phyloP scores from a whole-genome alignment of 1,139 yeast species.

The Geotrichum fermentans region DNA sequence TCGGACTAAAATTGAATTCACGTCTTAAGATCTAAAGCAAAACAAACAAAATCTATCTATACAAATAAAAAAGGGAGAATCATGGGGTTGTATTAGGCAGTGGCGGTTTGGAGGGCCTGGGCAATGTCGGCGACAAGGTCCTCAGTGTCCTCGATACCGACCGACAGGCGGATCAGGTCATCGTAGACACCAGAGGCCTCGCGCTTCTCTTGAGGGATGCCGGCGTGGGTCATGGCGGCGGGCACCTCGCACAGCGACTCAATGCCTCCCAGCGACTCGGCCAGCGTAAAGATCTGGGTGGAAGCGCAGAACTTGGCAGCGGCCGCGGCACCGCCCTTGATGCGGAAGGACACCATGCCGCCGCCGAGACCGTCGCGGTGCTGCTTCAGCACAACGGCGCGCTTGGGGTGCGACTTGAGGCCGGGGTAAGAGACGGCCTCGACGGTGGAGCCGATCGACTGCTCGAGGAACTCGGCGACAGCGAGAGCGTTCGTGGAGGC shows the following conservation, averaged over 20 bases:
- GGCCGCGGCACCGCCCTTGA: slow-evolving; percentile 73
- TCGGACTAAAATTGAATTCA: slow-evolving; percentile 7
- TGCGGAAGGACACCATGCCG: slow-evolving; percentile 87
- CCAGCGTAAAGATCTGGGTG: slow-evolving; percentile 75
- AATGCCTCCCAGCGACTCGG: slow-evolving; percentile 87
- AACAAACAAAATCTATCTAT: neutral
- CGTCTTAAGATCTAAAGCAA: neutral
- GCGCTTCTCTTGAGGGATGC: slow-evolving; percentile 76
- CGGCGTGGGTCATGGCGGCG: slow-evolving; percentile 90
- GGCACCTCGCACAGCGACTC: slow-evolving; percentile 86
- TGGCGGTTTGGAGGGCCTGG: slow-evolving; percentile 55
- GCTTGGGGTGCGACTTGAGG: slow-evolving; percentile 58
- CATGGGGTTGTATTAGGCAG: slow-evolving; percentile 6
- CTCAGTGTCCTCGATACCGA: slow-evolving; percentile 81
- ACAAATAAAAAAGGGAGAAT: slow-evolving; percentile 9
- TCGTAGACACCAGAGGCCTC: slow-evolving; percentile 79
- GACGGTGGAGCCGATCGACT: slow-evolving; percentile 45
- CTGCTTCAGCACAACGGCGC: slow-evolving; percentile 61
- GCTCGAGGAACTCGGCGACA: slow-evolving; percentile 62
- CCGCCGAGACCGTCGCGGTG: slow-evolving; percentile 87
- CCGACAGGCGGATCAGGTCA: slow-evolving; percentile 75
- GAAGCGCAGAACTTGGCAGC: slow-evolving; percentile 70
- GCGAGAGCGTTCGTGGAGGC: slow-evolving; percentile 62
- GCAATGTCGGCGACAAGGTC: slow-evolving; percentile 71
- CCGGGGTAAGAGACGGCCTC: slow-evolving; percentile 80